These are phyloP conservation scores for Daldinia decipiens DNA, from an alignment of 495 filamentous ascomycete species.

Conservation along the genomic window DNA sequence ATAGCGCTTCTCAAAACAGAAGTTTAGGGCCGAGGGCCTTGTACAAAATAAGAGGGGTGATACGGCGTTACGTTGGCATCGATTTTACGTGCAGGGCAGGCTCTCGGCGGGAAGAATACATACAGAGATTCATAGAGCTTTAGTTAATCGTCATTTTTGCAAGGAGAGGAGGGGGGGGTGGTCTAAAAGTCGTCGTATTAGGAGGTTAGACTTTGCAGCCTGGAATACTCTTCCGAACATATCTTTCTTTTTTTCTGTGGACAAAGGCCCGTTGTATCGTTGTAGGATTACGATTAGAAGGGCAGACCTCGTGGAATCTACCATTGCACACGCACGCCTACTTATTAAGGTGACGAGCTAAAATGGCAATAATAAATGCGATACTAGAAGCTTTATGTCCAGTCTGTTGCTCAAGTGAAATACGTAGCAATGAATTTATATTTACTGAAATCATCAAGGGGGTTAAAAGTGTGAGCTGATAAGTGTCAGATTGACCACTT, in stretches of 20 bases:
- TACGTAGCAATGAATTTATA: too few relatives aligned
- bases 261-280: conserved; percentile 10
- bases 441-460: too few relatives aligned
- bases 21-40: conserved; percentile 13
- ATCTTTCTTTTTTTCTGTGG: conserved; percentile 9
- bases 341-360: conserved; percentile 9
- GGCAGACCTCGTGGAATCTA: conserved; percentile 20
- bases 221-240: conserved; percentile 17
- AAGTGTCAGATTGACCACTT: too few relatives aligned
- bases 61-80: conserved; percentile 36
- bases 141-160: conserved; percentile 36
- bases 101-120: conserved; percentile 24
- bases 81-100: conserved; percentile 19
- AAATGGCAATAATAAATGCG: background rate
- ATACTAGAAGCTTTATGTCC: background rate
- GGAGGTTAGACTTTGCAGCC: conserved; percentile 31
- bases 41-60: conserved; percentile 38
- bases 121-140: conserved; percentile 32
- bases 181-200: conserved; percentile 19
- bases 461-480: too few relatives aligned
- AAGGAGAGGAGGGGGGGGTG: conserved; percentile 9
- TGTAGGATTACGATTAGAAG: conserved; percentile 39
- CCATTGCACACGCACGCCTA: conserved; percentile 17
- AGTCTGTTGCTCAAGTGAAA: background rate
- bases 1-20: conserved; percentile 10